Evolutionary conservation across 2,329 filamentous ascomycete species (phyloP), one percentile per base, ranked within the genome.

Genomic region (Aspergillus luchuensis): DNA sequence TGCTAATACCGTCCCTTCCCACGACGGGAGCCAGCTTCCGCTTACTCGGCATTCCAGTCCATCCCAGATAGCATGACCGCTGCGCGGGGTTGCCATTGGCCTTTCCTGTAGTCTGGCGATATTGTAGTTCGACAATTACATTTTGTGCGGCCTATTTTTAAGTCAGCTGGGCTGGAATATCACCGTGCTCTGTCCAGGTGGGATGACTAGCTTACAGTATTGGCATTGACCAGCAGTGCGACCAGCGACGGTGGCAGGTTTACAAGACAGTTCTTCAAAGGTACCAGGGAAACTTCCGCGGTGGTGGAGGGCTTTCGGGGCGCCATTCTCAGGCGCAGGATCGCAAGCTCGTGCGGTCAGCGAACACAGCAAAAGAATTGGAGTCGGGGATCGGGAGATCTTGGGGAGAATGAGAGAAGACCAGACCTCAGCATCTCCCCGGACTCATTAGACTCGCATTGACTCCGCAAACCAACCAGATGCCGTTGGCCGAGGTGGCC

Each of bases 11-110:
- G 72, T 95, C 90, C 67, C 89, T 87, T 59, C 86, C 84, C 28
- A 95, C 87, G 28, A 93, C 84, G 0, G 91, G 86, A 11, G 88
- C 86, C 67, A 90, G 80, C 74, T 88, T 90, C 72, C 91, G 87
- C 83, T 93, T 96, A 81, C 93, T 97, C 66, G 92, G 90, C 91
- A 99, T 96, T 69, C 95, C 95, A 10, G 95, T 97, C 95, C 95
- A 99, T 75, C 95, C 95, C 61, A 96, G 83, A 74, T 90, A 99
- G 69, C 96, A 83, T 51, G 91, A 96, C 71, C 84, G 86, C 68
- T 87, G 85, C 55, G 81, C 74, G 41, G 80, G 71, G 69, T 81
- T 80, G 25, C 80, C 71, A 66, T 82, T 80, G 52, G 76, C 72
- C 55, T 81, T 85, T 75, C 84, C 80, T 43, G 82, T 74, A 45